Conservation (phyloP, 2,329 filamentous ascomycete genomes). For the Xylaria sp. region DNA sequence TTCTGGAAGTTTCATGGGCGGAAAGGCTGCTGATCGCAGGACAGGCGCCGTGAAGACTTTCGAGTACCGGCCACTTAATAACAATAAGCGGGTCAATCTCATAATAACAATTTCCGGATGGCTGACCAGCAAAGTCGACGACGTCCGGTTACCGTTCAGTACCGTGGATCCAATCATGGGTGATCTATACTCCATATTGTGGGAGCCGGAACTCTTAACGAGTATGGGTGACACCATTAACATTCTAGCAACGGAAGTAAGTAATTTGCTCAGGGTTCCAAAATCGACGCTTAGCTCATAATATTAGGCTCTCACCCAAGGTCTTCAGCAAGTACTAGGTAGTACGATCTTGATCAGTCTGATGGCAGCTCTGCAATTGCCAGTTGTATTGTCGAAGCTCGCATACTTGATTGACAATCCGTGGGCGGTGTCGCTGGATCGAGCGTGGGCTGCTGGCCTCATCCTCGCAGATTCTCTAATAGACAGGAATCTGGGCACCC, state of each 20-base stretch:
- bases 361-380: slow-evolving; percentile 94
- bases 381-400: slow-evolving; percentile 90
- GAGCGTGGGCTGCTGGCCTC: slow-evolving; percentile 86
- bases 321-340: slow-evolving; percentile 92
- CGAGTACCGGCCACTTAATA: slow-evolving; percentile 95
- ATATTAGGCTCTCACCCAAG: slow-evolving; percentile 88
- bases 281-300: slow-evolving; percentile 44
- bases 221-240: slow-evolving; percentile 99
- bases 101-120: slow-evolving; percentile 96
- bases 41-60: slow-evolving; percentile 96
- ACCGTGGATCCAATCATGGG: slow-evolving; percentile 98
- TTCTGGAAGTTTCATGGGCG: slow-evolving; percentile 87
- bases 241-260: slow-evolving; percentile 94
- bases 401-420: slow-evolving; percentile 98
- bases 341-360: slow-evolving; percentile 87
- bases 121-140: slow-evolving; percentile 98
- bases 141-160: slow-evolving; percentile 93
- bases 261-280: slow-evolving; percentile 50
- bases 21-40: slow-evolving; percentile 84
- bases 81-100: slow-evolving; percentile 96
- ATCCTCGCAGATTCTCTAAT: slow-evolving; percentile 95
- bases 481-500: slow-evolving; percentile 88
- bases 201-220: slow-evolving; percentile 97
- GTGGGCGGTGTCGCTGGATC: slow-evolving; percentile 95
- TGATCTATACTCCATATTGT: slow-evolving; percentile 94